Evolutionary conservation across 192 early-diverging fungal species (phyloP), one percentile per base, ranked within the genome.

Genomic region (Entomortierella chlamydospora): DNA sequence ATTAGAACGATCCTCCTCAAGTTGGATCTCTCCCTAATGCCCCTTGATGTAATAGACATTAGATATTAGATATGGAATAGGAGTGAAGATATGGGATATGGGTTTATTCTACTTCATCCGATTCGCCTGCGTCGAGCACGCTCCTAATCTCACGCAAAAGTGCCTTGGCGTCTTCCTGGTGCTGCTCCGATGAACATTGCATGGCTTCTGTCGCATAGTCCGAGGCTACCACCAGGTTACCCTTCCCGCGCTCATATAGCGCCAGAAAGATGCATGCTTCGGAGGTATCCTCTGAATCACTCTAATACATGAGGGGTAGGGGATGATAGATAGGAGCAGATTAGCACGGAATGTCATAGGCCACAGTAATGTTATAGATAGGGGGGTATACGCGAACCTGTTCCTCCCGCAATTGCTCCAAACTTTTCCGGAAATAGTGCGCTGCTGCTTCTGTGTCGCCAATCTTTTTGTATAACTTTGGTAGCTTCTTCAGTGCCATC

Each of bases 381-480:
- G 12, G 30, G 33, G 5, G 34, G 57, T 7, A 31, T 22, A 25
- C 2, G 29, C 78, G 39, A 60, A 70, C 74, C 58, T 78, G 65
- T 31, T 64, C 57, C 50, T 64, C 60, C 39, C 57, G 42, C 22
- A 53, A 31, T 29, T 62, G 69, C 26, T 83, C 74, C 42, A 85
- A 63, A 54, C 69, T 73, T 49, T 64, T 68, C 2, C 67, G 77
- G 63, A 90, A 92, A 81, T 90, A 90, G 26, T 89, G 72, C 2
- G 89, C 87, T 8, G 91, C 92, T 25, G 71, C 83, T 4, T 73
- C 72, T 2, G 42, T 61, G 30, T 91, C 80, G 9, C 85, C 88
- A 45, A 84, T 68, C 37, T 85, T 87, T 30, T 83, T 88, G 65
- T 90, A 91, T 31, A 92, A 80, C 22, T 78, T 72, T 3, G 89